Base-by-base conservation (phyloP, 2,329 filamentous ascomycete species). In the Phoma herbarum region DNA sequence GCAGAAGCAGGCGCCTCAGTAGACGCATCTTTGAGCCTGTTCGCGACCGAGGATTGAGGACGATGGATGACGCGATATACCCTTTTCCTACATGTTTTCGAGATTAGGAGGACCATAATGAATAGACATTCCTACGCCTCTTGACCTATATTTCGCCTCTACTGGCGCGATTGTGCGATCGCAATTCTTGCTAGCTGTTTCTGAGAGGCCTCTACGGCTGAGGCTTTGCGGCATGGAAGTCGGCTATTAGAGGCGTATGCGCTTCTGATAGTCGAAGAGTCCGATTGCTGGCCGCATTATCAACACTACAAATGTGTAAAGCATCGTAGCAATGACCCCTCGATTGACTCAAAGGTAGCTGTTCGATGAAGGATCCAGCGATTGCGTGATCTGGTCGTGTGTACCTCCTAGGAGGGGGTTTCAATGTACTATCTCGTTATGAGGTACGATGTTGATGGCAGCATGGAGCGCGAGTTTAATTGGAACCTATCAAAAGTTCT, bases 1-100 rank as follows among this genome's bases (percentile, higher is more conserved):
- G 56, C 80, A 90, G 78, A 93, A 92, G 85, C 82, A 91, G 82
- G 85, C 56, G 28, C 58, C 61, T 8, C 61, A 71, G 57, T 67
- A 70, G 57, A 47, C 16, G 33, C 16, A 7, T 18, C 16, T 6
- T 37, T 26, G 28, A 23, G 45, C 10, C 3, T 18, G 35, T 7
- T n/a, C 16, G 35, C 18, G 16, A 12, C 4, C 18, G 41, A 28
- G 18, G 41, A 10, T 28, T 20, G 28, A 11, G 18, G 37, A 12
- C 11, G 33, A 18, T 25, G 7, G n/a, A 23, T 2, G 25, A 11
- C 16, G 23, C 39, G 44, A 46, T 48, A 55, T 55, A 55, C 52
- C 52, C 52, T 31, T 31, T 53, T n/a, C 29, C 12, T 52, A n/a
- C n/a, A 14, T 20, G 25, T 42, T 52, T 28, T n/a, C 18, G 18